Base-by-base conservation (phyloP, 306 rosid genomes). In the Cucumis sativus region DNA sequence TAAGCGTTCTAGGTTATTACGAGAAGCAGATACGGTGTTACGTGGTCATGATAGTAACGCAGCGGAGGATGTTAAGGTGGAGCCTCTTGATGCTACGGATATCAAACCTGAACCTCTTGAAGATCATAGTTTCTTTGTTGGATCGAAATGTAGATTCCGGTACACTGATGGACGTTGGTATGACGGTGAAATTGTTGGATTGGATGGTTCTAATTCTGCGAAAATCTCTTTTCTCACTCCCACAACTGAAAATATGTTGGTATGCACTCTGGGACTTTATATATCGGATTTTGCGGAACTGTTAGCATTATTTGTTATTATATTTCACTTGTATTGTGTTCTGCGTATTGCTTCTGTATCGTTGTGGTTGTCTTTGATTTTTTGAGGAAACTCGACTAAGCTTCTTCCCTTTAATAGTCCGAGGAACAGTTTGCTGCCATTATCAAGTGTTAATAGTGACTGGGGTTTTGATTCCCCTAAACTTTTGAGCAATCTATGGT, bases 151-250 rank as follows among this genome's bases (percentile, higher is more conserved):
- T 72, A 88, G 96, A 80, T 95, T 95, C 78, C 91, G 93, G 73
- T 83, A 92, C 89, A 84, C 85, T 43, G 87, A 95, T 92, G 98
- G 98, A 59, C 89, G 96, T 62, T 95, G 98, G 97, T 92, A 95
- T 83, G 78, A 88, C 70, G 98, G 96, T 76, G 87, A 74, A 88
- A 81, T 95, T 59, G 79, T 92, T 67, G 87, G 80, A n/a, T 70
- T 85, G 86, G 86, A 85, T 54, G 87, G 74, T 80, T 89, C 88
- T 56, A 63, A 78, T 58, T 83, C 83, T 52, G 98, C 92, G 45
- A 95, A 86, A 79, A 63, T 95, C 79, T 85, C 97, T 33, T 95
- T 95, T 83, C 97, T 95, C 78, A 89, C 88, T 75, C 98, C 98
- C 68, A 92, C 90, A 18, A 83, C 97, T 39, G 96, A 95, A 82